Evolutionary conservation across 371 early-diverging fungal genomes (phyloP).

Genomic region (Mortierella sp.): DNA sequence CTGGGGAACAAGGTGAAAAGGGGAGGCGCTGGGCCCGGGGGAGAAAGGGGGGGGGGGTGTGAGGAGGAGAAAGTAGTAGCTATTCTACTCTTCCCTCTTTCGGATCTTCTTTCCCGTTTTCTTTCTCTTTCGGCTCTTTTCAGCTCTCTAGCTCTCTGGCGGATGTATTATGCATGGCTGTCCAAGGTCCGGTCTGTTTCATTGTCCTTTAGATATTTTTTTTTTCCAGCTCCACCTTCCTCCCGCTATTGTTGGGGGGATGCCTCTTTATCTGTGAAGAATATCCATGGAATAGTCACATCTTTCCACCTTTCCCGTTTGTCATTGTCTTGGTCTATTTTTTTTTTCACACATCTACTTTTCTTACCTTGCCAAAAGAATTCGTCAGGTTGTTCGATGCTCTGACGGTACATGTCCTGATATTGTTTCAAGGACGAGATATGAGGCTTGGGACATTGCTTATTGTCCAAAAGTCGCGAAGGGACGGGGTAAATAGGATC

Average conservation of each 20-base stretch:
- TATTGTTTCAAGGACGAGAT: constrained; percentile 83
- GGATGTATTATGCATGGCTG: neutral
- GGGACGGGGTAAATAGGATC: constrained; percentile 62
- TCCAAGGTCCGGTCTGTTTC: neutral
- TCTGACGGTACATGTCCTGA: constrained; percentile 78
- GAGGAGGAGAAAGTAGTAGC: neutral
- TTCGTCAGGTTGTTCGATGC: constrained; percentile 79
- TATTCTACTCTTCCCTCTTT: neutral
- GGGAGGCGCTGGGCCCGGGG: no score
- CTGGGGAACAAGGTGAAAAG: neutral
- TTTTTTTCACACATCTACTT: no score
- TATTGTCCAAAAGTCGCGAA: constrained; percentile 59
- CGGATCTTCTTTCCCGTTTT: neutral
- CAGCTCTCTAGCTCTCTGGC: neutral
- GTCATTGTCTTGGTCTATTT: neutral
- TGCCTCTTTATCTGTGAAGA: neutral
- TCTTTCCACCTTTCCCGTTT: neutral
- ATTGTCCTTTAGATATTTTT: neutral
- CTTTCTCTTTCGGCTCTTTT: neutral
- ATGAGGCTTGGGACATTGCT: constrained; percentile 70
- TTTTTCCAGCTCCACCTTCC: no score
- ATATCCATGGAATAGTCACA: neutral
- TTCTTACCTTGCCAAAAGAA: constrained; percentile 87
- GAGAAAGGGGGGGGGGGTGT: no score
- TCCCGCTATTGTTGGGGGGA: no score